phyloP scores from a whole-genome alignment of 208 protist species.

The Trichomonas vaginalis region DNA sequence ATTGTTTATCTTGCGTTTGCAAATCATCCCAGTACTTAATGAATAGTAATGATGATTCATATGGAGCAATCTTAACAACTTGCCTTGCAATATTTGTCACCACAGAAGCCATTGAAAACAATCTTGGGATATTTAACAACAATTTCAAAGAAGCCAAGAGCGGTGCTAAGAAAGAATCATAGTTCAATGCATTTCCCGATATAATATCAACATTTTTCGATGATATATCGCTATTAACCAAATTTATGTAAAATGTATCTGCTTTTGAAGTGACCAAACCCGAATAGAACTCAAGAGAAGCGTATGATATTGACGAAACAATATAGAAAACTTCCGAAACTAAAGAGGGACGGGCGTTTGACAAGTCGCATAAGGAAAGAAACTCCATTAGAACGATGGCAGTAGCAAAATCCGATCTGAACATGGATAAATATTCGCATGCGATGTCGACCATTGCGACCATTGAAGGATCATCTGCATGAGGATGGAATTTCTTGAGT shows the following conservation, averaged over 20 bases:
- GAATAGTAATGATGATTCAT: no score
- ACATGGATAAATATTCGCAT: not conserved
- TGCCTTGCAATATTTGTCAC: no score
- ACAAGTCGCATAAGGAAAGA: not conserved
- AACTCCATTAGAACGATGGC: not conserved
- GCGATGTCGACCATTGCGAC: not conserved
- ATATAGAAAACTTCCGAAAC: not conserved
- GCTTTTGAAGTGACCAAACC: not conserved
- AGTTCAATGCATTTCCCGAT: not conserved
- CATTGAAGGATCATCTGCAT: not conserved
- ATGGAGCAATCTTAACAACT: no score
- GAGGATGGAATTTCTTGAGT: not conserved
- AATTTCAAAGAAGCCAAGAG: not conserved
- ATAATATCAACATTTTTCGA: not conserved
- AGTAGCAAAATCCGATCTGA: not conserved
- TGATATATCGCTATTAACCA: not conserved
- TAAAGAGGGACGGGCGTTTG: not conserved
- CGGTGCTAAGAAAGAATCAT: not conserved
- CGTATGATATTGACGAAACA: not conserved
- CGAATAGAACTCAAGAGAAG: not conserved
- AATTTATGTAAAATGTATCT: not conserved
- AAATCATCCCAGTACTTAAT: no score
- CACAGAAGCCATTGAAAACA: no score
- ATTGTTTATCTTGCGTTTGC: no score
- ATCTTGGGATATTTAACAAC: not conserved